A percentile compares a stretch with the other conserved stretches of the same genome.
Conservation (phyloP, 2,329 filamentous ascomycete species). For the Eurotiales sp. region DNA sequence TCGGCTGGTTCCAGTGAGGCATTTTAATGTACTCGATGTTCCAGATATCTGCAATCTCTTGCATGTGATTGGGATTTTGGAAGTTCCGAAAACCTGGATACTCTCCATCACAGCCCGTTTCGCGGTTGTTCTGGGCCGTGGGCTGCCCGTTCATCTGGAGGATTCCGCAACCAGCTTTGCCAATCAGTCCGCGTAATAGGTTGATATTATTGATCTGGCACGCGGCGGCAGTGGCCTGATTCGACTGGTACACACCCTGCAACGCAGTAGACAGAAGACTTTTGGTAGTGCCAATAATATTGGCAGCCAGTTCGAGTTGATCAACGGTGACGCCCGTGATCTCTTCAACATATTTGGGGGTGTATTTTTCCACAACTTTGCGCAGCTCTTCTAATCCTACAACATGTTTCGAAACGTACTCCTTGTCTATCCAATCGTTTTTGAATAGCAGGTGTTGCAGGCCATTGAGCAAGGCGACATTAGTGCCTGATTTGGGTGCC, state of each 20-base stretch:
- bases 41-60: conserved; percentile 35
- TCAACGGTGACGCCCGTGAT: conserved; percentile 32
- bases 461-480: conserved; percentile 34
- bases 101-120: conserved; percentile 38
- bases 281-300: conserved; percentile 29
- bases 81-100: conserved; percentile 37
- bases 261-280: conserved; percentile 36
- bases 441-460: conserved; percentile 29
- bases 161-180: conserved; percentile 33
- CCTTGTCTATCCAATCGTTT: conserved; percentile 32
- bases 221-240: conserved; percentile 38
- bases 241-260: conserved; percentile 40
- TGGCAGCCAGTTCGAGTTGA: conserved; percentile 29
- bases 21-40: conserved; percentile 32
- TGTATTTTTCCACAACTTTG: conserved; percentile 28
- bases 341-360: conserved; percentile 28
- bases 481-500: conserved; percentile 29
- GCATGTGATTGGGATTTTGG: conserved; percentile 33
- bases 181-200: conserved; percentile 33
- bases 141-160: conserved; percentile 41
- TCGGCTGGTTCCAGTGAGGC: conserved; percentile 38
- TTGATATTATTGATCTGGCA: conserved; percentile 43
- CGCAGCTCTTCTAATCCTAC: conserved; percentile 26
- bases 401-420: conserved; percentile 28
- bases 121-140: conserved; percentile 40